These are phyloP conservation scores for Shiraia bambusicola DNA, from an alignment of 2,329 filamentous ascomycete genomes.

Conservation along the genomic window DNA sequence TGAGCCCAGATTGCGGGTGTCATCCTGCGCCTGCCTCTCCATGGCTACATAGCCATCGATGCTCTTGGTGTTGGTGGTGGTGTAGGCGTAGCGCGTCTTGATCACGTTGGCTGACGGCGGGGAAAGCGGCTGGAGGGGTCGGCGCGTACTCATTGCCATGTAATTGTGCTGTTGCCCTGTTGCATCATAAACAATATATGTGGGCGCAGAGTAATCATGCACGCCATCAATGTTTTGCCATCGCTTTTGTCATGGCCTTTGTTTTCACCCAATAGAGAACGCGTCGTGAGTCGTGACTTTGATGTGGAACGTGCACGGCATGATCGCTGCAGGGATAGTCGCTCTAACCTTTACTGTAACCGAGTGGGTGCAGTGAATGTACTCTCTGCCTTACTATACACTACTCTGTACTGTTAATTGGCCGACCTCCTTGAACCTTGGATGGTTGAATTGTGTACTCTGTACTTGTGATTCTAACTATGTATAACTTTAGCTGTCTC, in stretches of 20 bases:
- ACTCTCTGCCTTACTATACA: no score
- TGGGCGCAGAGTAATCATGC: not conserved
- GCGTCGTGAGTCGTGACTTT: slow-evolving; percentile 30
- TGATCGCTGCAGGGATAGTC: slow-evolving; percentile 18
- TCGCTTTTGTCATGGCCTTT: slow-evolving; percentile 11
- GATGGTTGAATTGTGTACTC: no score
- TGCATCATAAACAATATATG: slow-evolving; percentile 18
- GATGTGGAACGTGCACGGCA: slow-evolving; percentile 18
- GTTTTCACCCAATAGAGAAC: slow-evolving; percentile 22
- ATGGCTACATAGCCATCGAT: slow-evolving; percentile 25
- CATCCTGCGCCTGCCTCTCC: slow-evolving; percentile 25
- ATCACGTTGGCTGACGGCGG: slow-evolving; percentile 30
- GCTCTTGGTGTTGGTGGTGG: slow-evolving; percentile 15
- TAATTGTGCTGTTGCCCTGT: slow-evolving; percentile 3
- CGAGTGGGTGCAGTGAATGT: not conserved
- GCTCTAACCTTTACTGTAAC: not conserved
- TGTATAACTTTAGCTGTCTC: not conserved
- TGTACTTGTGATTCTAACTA: no score
- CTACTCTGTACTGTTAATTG: no score
- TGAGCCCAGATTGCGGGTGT: slow-evolving; percentile 24
- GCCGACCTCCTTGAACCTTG: no score
- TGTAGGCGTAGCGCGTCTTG: slow-evolving; percentile 27
- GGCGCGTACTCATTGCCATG: slow-evolving; percentile 38
- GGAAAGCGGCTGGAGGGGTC: slow-evolving; percentile 36
- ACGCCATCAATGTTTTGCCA: slow-evolving; percentile 3